phyloP scores from a whole-genome alignment of 129 eudicot genomes.

The Dittrichia graveolens region DNA sequence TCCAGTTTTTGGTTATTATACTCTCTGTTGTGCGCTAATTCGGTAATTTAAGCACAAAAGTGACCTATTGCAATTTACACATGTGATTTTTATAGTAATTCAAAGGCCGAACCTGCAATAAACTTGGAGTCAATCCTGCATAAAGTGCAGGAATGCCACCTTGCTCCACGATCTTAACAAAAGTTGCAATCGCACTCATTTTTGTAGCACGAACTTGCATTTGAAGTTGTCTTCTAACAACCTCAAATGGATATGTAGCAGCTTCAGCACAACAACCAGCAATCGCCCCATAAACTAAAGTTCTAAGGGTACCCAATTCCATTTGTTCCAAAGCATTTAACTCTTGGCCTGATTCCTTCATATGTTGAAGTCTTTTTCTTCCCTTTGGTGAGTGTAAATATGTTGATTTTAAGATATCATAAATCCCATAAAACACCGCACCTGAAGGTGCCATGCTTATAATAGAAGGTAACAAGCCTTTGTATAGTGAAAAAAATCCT shows the following conservation, averaged over 20 bases:
- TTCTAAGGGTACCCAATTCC: slow-evolving; percentile 85
- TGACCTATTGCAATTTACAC: too few relatives aligned
- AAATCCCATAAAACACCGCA: slow-evolving; percentile 91
- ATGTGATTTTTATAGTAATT: too few relatives aligned
- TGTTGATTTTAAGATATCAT: slow-evolving; percentile 80
- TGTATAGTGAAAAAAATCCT: slow-evolving; percentile 93
- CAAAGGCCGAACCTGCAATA: slow-evolving; percentile 69
- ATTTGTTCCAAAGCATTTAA: slow-evolving; percentile 88
- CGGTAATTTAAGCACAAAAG: too few relatives aligned
- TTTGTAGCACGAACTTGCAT: slow-evolving; percentile 83
- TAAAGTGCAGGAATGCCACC: slow-evolving; percentile 93
- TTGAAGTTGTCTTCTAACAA: slow-evolving; percentile 97
- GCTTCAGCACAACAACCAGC: slow-evolving; percentile 98
- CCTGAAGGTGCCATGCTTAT: slow-evolving; percentile 99
- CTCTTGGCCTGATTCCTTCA: slow-evolving; percentile 66
- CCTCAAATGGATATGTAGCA: slow-evolving; percentile 98
- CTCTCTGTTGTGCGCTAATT: too few relatives aligned
- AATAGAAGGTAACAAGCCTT: slow-evolving; percentile 86
- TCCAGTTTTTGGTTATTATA: too few relatives aligned
- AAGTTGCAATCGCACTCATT: slow-evolving; percentile 82
- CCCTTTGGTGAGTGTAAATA: slow-evolving; percentile 91
- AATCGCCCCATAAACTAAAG: slow-evolving; percentile 86
- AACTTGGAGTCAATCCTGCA: slow-evolving; percentile 91
- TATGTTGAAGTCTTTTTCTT: slow-evolving; percentile 61
- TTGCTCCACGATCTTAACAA: slow-evolving; percentile 69